Evolutionary conservation across 2,329 filamentous ascomycete genomes (phyloP), one percentile per base, ranked within the genome.

Genomic region (Epichloe bromicola): DNA sequence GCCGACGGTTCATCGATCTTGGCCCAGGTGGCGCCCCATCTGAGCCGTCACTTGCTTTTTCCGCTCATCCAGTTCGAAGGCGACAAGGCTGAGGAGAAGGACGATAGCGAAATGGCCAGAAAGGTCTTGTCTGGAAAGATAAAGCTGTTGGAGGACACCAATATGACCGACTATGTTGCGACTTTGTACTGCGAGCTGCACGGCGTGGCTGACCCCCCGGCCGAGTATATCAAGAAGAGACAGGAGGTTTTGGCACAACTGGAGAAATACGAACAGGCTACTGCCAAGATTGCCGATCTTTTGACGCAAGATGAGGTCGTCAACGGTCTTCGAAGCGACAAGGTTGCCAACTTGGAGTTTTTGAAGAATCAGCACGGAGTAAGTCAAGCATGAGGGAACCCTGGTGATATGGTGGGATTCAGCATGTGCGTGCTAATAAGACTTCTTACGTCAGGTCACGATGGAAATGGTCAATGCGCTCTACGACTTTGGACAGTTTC

Each of bases 161-260:
- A 97, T 77, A 98, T 98, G 93, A 93, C 86, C 63, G 93, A 98
- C 71, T 98, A 95, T 68, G 88, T 97, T 50, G 90, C 90, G 64
- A 86, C 85, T 63, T 75, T 98, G 59, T 88, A 95, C 76, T 86
- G 86, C 67, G 86, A 96, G 64, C 81, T 98, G 59, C 82, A 97
- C 74, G 78, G 83, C 61, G 80, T 88, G 57, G 77, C 85, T 54
- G 79, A 87, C 55, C 74, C 86, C 90, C 90, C 93, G 48, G 78
- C 85, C 56, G 89, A 96, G 70, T 97, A 90, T 69, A 80, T 82
- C 61, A 83, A 86, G 69, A 94, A 93, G 82, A 80, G 88, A 64
- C 86, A 96, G 68, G 84, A 90, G 65, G 90, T 97, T 55, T 74
- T 97, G 62, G 76, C 83, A 65, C 81, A 85, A 71, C 72, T 95